Base-by-base conservation (phyloP, 2,329 filamentous ascomycete species). In the Hypoxylon rubiginosum region DNA sequence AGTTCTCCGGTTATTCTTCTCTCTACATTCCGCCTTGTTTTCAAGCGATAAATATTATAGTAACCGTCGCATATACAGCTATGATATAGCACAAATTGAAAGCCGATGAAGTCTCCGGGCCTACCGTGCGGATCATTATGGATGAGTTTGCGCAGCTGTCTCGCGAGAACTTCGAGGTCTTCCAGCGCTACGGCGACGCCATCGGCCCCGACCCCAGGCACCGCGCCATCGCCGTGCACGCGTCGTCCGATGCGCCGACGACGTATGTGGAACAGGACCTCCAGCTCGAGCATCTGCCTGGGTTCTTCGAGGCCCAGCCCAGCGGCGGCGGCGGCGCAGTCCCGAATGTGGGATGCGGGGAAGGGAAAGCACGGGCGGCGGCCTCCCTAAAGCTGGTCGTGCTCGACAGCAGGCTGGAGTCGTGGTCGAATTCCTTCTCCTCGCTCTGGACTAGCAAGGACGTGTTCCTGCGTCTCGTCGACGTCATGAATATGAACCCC, bases 391-490 rank as follows among this genome's bases (percentile, higher is more conserved):
- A 64, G 41, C 30, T 70, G 9, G 54, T 68, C 30, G 57, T 64
- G 5, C 49, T 70, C 15, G 63, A 66, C 24, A 70, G 68, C 51
- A 56, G 58, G 43, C 43, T 68, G 26, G 66, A 70, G 36, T 64
- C 65, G 4, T 68, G 60, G 66, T 70, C 68, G 5, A 59, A 62
- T 13, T 58, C 24, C 24, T 52, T 30, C 10, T 43, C 62, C 24
- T 69, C 70, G 10, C 58, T 75, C 1, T 69, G 68, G 59, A 64
- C 71, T 1, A 67, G 69, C 11, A 70, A 72, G 36, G 67, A 73
- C 34, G 58, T 66, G 11, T 74, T 74, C 43, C 63, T 73, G 4
- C 49, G 49, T 2, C 67, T 75, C 8, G 67, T 74, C 41, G 66
- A 72, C 39, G 36, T 46, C 4, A 73, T 74, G 71, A 52, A 61